Evolutionary conservation across 1,139 yeast species (phyloP).

Genomic region (Geotrichum aggregatum): DNA sequence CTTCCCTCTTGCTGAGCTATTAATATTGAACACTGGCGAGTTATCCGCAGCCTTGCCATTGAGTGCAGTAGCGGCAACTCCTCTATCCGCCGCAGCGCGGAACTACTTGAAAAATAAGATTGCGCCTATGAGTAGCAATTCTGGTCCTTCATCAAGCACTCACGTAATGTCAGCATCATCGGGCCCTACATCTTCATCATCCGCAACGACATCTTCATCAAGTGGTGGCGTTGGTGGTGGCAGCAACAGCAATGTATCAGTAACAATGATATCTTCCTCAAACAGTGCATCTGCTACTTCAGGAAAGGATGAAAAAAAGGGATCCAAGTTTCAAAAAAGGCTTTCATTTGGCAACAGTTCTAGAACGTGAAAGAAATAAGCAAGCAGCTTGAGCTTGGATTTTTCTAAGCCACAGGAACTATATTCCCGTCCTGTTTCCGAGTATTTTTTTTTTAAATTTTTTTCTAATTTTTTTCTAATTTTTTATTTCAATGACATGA

Average conservation of each 20-base stretch:
- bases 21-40: conserved; percentile 60
- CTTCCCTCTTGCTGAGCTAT: conserved; percentile 71
- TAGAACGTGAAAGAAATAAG: neutral
- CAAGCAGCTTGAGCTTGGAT: neutral
- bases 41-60: conserved; percentile 19
- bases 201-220: neutral
- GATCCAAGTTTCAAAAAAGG: conserved; percentile 16
- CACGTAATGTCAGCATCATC: neutral
- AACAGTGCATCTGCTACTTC: neutral
- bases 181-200: neutral
- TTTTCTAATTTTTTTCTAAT: neutral
- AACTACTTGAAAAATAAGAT: conserved; percentile 2
- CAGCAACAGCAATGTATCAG: neutral
- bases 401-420: neutral
- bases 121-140: neutral
- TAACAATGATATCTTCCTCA: neutral
- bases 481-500: neutral
- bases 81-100: conserved; percentile 10
- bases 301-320: conserved; percentile 3
- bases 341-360: conserved; percentile 18
- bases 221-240: neutral
- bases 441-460: too few species aligned
- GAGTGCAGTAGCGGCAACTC: conserved; percentile 7
- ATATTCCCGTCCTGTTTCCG: too few species aligned
- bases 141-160: neutral